These are phyloP conservation scores for Rhizopus microsporus DNA, from an alignment of 371 early-diverging fungal genomes.

Conservation along the genomic window DNA sequence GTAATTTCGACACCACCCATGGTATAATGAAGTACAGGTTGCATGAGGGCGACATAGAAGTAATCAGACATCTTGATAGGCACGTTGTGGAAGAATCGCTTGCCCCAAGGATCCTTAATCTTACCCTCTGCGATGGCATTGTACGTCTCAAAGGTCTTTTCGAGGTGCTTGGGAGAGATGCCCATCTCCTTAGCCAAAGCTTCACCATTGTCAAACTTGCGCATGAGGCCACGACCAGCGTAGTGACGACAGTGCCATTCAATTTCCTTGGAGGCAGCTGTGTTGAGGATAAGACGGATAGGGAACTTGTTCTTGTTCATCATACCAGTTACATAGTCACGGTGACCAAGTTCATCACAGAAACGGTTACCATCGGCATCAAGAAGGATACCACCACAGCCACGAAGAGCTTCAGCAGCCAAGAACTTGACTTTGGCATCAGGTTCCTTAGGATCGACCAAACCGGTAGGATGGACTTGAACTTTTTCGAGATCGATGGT, in stretches of 20 bases:
- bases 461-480: conserved; percentile 97
- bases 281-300: conserved; percentile 84
- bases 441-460: conserved; percentile 90
- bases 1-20: conserved; percentile 97
- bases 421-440: conserved; percentile 85
- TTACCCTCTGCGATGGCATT: conserved; percentile 76
- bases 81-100: conserved; percentile 85
- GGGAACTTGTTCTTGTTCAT: conserved; percentile 86
- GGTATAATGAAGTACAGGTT: conserved; percentile 94
- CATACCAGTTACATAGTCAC: conserved; percentile 85
- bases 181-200: conserved; percentile 85
- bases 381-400: conserved; percentile 90
- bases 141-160: conserved; percentile 81
- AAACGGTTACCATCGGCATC: conserved; percentile 87
- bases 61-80: conserved; percentile 74
- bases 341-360: conserved; percentile 90
- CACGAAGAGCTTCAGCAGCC: conserved; percentile 97
- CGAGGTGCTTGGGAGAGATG: conserved; percentile 65
- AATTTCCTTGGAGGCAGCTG: conserved; percentile 84
- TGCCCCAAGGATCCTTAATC: conserved; percentile 84
- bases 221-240: conserved; percentile 89
- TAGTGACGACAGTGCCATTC: conserved; percentile 96
- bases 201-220: conserved; percentile 69
- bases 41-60: conserved; percentile 87
- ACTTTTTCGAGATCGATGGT: conserved; percentile 94